These are phyloP conservation scores for Penicillium tannophilum DNA, from an alignment of 495 filamentous ascomycete species.

Conservation along the genomic window DNA sequence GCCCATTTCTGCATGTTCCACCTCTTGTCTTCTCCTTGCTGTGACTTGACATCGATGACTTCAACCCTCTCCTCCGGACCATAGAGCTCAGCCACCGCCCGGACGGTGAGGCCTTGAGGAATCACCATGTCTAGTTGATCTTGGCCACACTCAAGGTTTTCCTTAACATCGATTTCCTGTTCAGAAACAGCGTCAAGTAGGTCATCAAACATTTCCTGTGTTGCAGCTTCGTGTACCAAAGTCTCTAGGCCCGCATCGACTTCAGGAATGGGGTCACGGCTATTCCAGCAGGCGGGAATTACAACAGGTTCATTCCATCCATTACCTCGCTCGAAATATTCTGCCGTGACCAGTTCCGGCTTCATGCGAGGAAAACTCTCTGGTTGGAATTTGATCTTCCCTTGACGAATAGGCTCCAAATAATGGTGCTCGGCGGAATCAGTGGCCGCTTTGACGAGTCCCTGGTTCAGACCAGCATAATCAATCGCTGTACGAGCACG, in stretches of 20 bases:
- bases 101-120: constrained; percentile 66
- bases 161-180: constrained; percentile 42
- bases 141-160: constrained; percentile 60
- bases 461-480: constrained; percentile 74
- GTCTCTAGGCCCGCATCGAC: constrained; percentile 30
- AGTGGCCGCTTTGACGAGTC: constrained; percentile 68
- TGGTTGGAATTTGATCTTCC: constrained; percentile 61
- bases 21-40: constrained; percentile 66
- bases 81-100: constrained; percentile 65
- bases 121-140: constrained; percentile 77
- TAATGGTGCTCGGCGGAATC: constrained; percentile 75
- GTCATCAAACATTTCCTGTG: constrained; percentile 52
- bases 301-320: constrained; percentile 74
- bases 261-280: constrained; percentile 43
- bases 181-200: constrained; percentile 42
- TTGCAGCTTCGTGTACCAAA: constrained; percentile 39
- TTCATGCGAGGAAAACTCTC: constrained; percentile 69
- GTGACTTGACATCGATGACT: constrained; percentile 77
- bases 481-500: constrained; percentile 72
- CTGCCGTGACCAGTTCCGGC: constrained; percentile 66
- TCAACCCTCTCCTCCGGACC: constrained; percentile 67
- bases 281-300: constrained; percentile 68
- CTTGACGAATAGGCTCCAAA: constrained; percentile 69
- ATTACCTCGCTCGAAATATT: constrained; percentile 65
- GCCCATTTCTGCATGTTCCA: constrained; percentile 76